phyloP scores from a whole-genome alignment of 208 protist genomes.

The Acanthamoeba culbertsoni region DNA sequence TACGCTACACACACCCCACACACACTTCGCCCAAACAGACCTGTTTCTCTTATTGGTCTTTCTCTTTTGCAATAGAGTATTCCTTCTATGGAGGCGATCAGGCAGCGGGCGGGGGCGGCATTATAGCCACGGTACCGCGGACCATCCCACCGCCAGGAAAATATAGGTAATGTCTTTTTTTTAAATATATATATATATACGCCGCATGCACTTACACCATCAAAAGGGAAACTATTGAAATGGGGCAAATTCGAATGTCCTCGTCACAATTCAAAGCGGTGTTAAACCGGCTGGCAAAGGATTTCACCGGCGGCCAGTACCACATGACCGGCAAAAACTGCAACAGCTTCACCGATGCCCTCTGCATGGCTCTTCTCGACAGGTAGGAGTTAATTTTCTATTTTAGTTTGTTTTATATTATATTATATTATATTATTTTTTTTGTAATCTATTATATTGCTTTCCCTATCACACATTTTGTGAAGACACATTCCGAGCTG shows the following conservation, averaged over 20 bases:
- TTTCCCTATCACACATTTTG: neutral
- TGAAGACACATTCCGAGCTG: neutral
- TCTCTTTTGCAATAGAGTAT: no score
- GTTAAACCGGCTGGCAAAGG: neutral
- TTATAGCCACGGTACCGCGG: neutral
- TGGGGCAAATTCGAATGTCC: neutral
- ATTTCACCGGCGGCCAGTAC: neutral
- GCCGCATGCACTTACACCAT: no score
- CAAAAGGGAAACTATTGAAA: neutral
- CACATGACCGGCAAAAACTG: constrained; percentile 22
- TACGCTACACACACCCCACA: no score
- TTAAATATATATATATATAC: neutral
- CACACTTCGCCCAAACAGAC: no score
- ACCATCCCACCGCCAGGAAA: neutral
- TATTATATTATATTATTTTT: neutral
- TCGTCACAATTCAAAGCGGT: neutral
- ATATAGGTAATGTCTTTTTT: neutral
- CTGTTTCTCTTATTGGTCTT: neutral
- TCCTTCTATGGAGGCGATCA: constrained; percentile 12
- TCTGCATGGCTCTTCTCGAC: neutral
- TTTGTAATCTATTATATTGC: neutral
- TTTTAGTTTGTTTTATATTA: neutral
- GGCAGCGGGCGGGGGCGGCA: neutral
- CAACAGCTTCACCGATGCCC: neutral
- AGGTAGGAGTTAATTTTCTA: neutral